Base-by-base conservation (phyloP, 768 basidiomycete genomes). In the Trametes coccinea region DNA sequence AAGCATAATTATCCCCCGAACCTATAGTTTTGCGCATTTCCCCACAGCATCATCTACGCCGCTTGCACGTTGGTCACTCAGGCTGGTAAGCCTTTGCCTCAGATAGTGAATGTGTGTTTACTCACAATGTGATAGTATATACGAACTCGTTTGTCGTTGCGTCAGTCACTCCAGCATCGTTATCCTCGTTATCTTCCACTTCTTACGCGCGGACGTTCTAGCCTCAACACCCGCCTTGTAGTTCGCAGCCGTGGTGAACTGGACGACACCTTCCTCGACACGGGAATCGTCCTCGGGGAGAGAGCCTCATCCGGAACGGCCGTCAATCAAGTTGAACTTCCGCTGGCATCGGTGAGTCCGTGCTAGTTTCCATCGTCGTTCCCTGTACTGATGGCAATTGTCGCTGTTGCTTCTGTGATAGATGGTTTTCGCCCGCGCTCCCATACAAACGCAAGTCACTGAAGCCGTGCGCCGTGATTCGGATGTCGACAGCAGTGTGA, bases 91-190 rank as follows among this genome's bases (percentile, higher is more conserved):
- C 22, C 22, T 14, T 41, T 45, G 14, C 41, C 10, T 4, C 14
- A 37, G 6, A 5, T 6, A 37, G 22, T 22, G 22, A 22, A 22
- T 22, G 22, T 22, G 22, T 22, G 22, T 22, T 5, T 37, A 6
- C 11, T 5, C 34, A 11, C 34, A 37, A 22, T 37, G 6, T 7
- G 8, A 8, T 30, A 55, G 53, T 55, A 14, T 55, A 55, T 16
- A 46, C 53, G 2, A 55, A 31, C 43, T 55, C 53, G 13, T 55
- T 55, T 30, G 27, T 55, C 43, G 53, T 41, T 5, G 53, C 53
- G 53, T 44, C 17, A 44, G 53, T 22, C 22, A 22, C 22, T 22
- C 22, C 22, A 22, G 22, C 22, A 22, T 22, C 22, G 22, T 22
- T 22, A 22, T 22, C 22, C 22, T 22, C 22, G 22, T 22, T 22